Evolutionary conservation across 1,284 basidiomycete genomes (phyloP).

Genomic region (Peniophora sp.): DNA sequence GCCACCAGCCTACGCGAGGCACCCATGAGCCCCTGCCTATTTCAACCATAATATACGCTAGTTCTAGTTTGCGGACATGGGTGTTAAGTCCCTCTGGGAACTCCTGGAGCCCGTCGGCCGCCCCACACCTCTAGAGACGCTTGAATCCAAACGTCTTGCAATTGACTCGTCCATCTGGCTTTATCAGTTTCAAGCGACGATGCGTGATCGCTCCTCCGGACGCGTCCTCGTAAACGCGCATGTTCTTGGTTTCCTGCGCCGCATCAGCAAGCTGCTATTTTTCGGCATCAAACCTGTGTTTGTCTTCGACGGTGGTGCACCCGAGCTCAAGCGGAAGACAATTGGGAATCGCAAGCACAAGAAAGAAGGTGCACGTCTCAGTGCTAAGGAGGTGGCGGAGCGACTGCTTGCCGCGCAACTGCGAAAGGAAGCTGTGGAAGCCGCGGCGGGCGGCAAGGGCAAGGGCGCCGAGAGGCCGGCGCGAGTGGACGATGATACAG

Average conservation of each 20-base stretch:
- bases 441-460: conserved; percentile 46
- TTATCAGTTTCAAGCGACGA: conserved; percentile 97
- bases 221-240: conserved; percentile 89
- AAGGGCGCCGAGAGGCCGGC: conserved; percentile 32
- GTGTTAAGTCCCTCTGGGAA: conserved; percentile 92
- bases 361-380: conserved; percentile 81
- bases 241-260: conserved; percentile 86
- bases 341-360: conserved; percentile 86
- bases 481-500: conserved; percentile 57
- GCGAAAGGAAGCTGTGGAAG: conserved; percentile 82
- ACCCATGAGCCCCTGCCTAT: no score
- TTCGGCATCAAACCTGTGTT: conserved; percentile 97
- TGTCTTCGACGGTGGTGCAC: conserved; percentile 94
- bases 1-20: no score
- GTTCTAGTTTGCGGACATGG: conserved; percentile 43
- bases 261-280: conserved; percentile 93
- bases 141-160: conserved; percentile 86
- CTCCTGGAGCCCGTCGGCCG: conserved; percentile 86
- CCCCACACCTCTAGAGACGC: conserved; percentile 85
- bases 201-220: conserved; percentile 93
- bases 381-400: conserved; percentile 82
- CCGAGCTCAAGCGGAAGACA: conserved; percentile 78
- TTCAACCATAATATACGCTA: no score
- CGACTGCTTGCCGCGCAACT: conserved; percentile 90
- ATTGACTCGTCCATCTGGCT: conserved; percentile 99